A percentile compares a stretch with the other conserved stretches of the same genome.
These are phyloP conservation scores for Ustilago shanxiensis DNA, from an alignment of 1,284 basidiomycete genomes.

Conservation along the genomic window DNA sequence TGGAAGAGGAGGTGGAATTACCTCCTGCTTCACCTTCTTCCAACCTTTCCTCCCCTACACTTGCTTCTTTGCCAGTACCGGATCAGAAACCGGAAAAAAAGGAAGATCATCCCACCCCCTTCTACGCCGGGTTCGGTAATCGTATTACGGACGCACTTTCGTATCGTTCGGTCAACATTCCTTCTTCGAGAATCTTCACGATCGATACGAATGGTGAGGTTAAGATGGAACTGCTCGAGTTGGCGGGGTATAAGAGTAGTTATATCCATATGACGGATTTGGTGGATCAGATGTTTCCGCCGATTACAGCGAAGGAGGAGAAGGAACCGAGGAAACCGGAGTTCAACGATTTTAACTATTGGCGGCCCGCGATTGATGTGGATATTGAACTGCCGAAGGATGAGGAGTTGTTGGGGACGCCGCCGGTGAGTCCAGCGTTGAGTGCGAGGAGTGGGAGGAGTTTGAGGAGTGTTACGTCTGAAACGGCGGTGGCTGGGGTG, in stretches of 20 bases:
- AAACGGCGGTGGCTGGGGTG: conserved; percentile 12
- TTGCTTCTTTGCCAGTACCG: not conserved
- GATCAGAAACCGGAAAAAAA: conserved; percentile 51
- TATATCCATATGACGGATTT: conserved; percentile 98
- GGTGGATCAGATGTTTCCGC: conserved; percentile 99
- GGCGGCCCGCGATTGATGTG: conserved; percentile 79
- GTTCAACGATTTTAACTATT: conserved; percentile 97
- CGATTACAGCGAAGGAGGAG: conserved; percentile 82
- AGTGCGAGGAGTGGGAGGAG: conserved; percentile 84
- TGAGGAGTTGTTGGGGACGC: conserved; percentile 79
- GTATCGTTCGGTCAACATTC: conserved; percentile 94
- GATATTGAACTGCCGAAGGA: conserved; percentile 78
- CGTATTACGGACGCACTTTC: conserved; percentile 97
- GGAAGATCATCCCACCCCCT: conserved; percentile 74
- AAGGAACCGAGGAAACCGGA: conserved; percentile 77
- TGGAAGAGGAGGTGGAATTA: not conserved
- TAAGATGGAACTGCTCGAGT: conserved; percentile 94
- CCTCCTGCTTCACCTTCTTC: conserved; percentile 8
- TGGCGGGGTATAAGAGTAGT: conserved; percentile 96
- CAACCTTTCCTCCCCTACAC: conserved; percentile 16
- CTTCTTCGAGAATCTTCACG: conserved; percentile 95
- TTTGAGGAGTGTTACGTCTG: conserved; percentile 42
- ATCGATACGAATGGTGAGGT: conserved; percentile 96
- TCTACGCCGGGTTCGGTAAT: conserved; percentile 98
- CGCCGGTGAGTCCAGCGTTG: conserved; percentile 84